Conservation (phyloP, 2,329 filamentous ascomycete genomes). For the Helminthosporium solani region DNA sequence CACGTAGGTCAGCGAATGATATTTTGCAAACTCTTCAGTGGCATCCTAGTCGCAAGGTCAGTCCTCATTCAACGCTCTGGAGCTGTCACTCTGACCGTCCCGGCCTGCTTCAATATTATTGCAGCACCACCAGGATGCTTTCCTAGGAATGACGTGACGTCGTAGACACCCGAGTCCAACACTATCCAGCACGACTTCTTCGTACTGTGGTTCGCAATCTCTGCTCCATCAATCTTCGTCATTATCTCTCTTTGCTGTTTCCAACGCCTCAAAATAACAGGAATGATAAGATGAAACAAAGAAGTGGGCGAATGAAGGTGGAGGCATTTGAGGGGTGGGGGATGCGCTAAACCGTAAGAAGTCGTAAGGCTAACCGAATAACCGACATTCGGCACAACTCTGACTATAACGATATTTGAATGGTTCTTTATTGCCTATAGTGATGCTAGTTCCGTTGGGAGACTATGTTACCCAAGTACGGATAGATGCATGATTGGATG, state of each 20-base stretch:
- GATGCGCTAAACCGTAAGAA: too few species aligned
- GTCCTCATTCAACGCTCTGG: not conserved
- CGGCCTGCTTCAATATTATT: conserved; percentile 43
- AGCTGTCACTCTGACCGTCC: conserved; percentile 40
- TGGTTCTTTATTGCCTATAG: too few species aligned
- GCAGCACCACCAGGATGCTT: conserved; percentile 63
- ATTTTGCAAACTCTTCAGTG: conserved; percentile 38
- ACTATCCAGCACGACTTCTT: conserved; percentile 61
- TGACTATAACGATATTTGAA: too few species aligned
- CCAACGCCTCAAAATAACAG: not conserved
- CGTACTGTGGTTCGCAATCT: conserved; percentile 36
- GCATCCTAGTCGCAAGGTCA: conserved; percentile 28
- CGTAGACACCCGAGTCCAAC: conserved; percentile 66
- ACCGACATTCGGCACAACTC: too few species aligned
- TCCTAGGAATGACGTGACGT: conserved; percentile 63
- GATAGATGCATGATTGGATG: too few species aligned
- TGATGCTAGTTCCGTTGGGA: too few species aligned
- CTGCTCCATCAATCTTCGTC: conserved; percentile 32
- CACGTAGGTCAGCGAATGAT: conserved; percentile 35
- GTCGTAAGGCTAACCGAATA: too few species aligned
- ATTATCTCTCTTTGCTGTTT: conserved; percentile 11
- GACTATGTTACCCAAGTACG: too few species aligned
- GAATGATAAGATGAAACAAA: not conserved
- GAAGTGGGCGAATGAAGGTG: not conserved
- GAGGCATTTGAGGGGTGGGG: not conserved